Evolutionary conservation across 2,329 filamentous ascomycete genomes (phyloP), one percentile per base, ranked within the genome.

Genomic region (Dothistroma pini): DNA sequence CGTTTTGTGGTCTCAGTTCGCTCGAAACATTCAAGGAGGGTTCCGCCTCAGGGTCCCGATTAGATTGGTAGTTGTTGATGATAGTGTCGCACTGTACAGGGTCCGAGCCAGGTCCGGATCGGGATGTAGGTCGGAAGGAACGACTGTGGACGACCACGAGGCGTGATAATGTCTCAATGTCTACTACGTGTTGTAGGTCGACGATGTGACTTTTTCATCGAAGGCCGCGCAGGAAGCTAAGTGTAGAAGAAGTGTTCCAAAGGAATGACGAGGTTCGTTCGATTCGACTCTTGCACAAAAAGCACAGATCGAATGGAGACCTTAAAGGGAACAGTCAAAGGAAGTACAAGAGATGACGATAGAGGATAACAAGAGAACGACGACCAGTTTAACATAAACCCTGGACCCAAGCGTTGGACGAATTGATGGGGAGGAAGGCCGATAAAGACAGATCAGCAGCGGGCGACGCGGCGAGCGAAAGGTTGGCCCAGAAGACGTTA

Each of bases 381-480:
- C 61, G 64, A 64, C 59, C 63, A 62, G 60, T 64, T 69, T 62
- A 67, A 63, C 63, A 70, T 69, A 68, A 71, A 71, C 68, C 68
- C 67, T 71, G 69, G 68, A 68, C 61, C 58, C 57, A 59, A 61
- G 59, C 61, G 60, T 64, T 59, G 60, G 68, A 66, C 31, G 50
- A 35, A 54, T 55, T 59, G 62, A 64, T 64, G 65, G 67, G 62
- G 63, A 63, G 49, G 48, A 50, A 32, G 62, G 62, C 61, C 61
- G 65, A 64, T 66, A 66, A 63, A 67, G 67, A 66, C 62, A 68
- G 68, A 70, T 71, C 68, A 66, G 67, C 66, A 29, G 25, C 58
- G 55, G 57, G 56, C 59, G 61, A 54, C 57, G 62, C 65, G 63
- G 62, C 64, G 65, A 58, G 58, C 54, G 57, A 61, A 54, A 62